phyloP scores from a whole-genome alignment of 2,329 filamentous ascomycete genomes.

The Pseudopyricularia javanii region DNA sequence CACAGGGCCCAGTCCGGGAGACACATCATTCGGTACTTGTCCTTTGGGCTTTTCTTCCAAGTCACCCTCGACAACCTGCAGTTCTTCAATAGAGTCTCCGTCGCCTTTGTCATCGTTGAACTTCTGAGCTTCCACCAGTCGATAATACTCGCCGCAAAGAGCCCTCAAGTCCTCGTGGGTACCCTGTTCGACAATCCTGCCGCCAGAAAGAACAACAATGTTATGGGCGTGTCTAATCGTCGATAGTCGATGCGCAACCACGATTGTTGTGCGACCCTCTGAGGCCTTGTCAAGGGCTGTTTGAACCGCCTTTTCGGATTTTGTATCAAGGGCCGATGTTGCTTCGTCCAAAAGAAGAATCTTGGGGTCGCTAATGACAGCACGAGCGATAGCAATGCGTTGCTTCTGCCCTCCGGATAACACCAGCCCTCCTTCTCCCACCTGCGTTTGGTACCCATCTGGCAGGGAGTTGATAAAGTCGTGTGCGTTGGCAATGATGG shows the following conservation, averaged over 20 bases:
- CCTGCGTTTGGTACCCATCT: slow-evolving; percentile 83
- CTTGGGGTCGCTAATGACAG: slow-evolving; percentile 82
- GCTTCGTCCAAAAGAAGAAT: slow-evolving; percentile 90
- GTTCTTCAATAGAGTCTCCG: slow-evolving; percentile 43
- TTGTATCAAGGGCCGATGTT: slow-evolving; percentile 85
- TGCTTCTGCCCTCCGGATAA: slow-evolving; percentile 95
- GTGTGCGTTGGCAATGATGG: slow-evolving; percentile 85
- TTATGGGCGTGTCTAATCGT: slow-evolving; percentile 93
- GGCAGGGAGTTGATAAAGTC: slow-evolving; percentile 77
- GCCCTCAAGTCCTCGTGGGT: slow-evolving; percentile 71
- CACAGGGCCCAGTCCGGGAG: slow-evolving; percentile 50
- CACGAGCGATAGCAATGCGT: slow-evolving; percentile 86
- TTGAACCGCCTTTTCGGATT: slow-evolving; percentile 89
- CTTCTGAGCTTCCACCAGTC: slow-evolving; percentile 71
- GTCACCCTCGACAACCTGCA: slow-evolving; percentile 37
- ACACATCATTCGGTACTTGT: slow-evolving; percentile 17
- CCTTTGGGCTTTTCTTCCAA: neutral
- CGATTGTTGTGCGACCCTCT: slow-evolving; percentile 82
- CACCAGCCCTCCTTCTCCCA: slow-evolving; percentile 89
- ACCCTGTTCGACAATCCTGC: slow-evolving; percentile 84
- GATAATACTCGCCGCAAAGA: slow-evolving; percentile 61
- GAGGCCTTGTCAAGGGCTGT: slow-evolving; percentile 80
- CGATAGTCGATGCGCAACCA: slow-evolving; percentile 88
- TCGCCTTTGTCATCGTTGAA: neutral
- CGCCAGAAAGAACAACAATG: slow-evolving; percentile 83